These are phyloP conservation scores for Ophiostoma himal-ulmi DNA, from an alignment of 2,329 filamentous ascomycete species.

Conservation along the genomic window DNA sequence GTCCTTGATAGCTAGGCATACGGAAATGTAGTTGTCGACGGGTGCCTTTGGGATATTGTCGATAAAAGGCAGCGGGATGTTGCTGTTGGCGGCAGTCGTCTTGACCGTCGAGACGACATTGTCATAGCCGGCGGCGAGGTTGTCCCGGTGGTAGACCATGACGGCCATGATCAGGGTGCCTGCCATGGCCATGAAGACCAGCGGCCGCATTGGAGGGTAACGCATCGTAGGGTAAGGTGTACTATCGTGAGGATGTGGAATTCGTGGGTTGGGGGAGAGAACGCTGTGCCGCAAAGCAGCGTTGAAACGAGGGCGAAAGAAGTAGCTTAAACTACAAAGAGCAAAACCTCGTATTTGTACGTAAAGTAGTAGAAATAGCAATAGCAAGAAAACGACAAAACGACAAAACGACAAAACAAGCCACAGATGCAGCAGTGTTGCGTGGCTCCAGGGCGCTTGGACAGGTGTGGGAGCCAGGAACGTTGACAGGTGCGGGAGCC, in stretches of 20 bases:
- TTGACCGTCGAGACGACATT: slow-evolving; percentile 19
- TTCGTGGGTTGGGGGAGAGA: background rate
- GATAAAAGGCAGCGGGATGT: slow-evolving; percentile 14
- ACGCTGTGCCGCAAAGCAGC: slow-evolving; percentile 2
- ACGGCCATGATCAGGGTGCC: slow-evolving; percentile 18
- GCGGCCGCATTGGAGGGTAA: slow-evolving; percentile 1
- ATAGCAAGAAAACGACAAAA: background rate
- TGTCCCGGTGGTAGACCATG: slow-evolving; percentile 21
- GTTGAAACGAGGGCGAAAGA: background rate
- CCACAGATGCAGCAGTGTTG: background rate
- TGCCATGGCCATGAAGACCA: slow-evolving; percentile 18
- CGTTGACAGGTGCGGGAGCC: slow-evolving; percentile 2
- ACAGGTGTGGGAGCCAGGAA: slow-evolving; percentile 1
- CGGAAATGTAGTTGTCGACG: slow-evolving; percentile 21
- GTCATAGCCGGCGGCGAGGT: slow-evolving; percentile 18
- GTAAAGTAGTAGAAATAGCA: background rate
- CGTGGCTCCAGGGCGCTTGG: background rate
- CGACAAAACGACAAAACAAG: background rate
- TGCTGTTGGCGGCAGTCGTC: slow-evolving; percentile 16
- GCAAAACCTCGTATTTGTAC: background rate
- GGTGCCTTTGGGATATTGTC: slow-evolving; percentile 12
- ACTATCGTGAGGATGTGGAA: background rate
- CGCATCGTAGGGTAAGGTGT: background rate
- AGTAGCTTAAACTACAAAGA: background rate
- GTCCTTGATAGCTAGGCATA: slow-evolving; percentile 23